Evolutionary conservation across 108 stramenopile species (phyloP).

Genomic region (Nannochloropsis salina): DNA sequence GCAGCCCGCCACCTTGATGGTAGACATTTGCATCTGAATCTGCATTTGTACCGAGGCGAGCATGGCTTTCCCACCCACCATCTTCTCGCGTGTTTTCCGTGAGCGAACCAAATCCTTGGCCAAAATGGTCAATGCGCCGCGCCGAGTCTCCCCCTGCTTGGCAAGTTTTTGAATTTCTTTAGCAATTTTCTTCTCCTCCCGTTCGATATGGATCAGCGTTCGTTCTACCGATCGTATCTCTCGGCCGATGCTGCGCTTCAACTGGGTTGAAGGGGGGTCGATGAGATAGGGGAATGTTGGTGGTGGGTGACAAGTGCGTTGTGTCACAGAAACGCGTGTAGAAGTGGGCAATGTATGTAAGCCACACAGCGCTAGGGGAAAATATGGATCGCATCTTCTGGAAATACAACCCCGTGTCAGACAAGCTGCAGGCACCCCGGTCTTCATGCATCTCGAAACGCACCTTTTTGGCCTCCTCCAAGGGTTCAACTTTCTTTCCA

Average conservation of each 20-base stretch:
- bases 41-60: constrained; percentile 1
- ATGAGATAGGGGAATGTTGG: neutral
- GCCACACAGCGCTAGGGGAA: too few species aligned
- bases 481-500: neutral
- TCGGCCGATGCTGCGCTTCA: neutral
- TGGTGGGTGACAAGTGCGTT: too few species aligned
- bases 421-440: too few species aligned
- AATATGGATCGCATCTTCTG: too few species aligned
- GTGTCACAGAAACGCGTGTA: too few species aligned
- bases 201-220: neutral
- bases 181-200: neutral
- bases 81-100: neutral
- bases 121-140: constrained; percentile 8
- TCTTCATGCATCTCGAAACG: neutral
- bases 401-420: too few species aligned
- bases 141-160: neutral
- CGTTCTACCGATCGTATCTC: neutral
- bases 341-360: too few species aligned
- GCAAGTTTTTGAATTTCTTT: neutral
- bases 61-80: constrained; percentile 17
- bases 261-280: neutral
- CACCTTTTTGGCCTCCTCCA: neutral
- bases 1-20: constrained; percentile 13
- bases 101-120: constrained; percentile 13
- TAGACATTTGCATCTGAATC: constrained; percentile 8